phyloP scores from a whole-genome alignment of 148 eudicot species.

The Spergularia bocconei region DNA sequence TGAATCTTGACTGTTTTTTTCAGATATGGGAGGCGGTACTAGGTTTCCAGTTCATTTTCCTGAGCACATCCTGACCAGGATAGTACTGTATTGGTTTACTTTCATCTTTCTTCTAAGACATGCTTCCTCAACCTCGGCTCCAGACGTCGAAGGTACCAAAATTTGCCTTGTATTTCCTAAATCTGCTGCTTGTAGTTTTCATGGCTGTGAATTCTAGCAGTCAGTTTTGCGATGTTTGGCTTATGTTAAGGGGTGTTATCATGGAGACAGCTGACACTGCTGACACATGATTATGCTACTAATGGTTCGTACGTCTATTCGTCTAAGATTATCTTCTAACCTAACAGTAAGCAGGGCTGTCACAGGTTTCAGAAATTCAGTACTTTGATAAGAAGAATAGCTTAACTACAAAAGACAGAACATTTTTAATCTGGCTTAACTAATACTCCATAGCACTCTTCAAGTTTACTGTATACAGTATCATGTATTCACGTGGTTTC shows the following conservation, averaged over 20 bases:
- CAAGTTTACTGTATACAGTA: background rate
- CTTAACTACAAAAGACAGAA: background rate
- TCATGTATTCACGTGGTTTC: background rate
- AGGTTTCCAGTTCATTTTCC: conserved; percentile 16
- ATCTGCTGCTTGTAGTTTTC: background rate
- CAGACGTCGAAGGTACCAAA: conserved; percentile 69
- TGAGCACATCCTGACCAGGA: conserved; percentile 31
- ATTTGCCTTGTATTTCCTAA: conserved; percentile 3
- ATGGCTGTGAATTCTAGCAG: background rate
- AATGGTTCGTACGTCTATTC: background rate
- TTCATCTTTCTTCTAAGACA: conserved; percentile 39
- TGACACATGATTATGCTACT: background rate
- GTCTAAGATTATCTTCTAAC: background rate
- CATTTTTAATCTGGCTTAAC: background rate
- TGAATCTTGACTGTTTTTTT: conserved; percentile 15
- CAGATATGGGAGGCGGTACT: conserved; percentile 28
- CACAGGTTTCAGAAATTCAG: background rate
- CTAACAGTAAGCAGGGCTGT: background rate
- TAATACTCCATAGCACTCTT: background rate
- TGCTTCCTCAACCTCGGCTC: conserved; percentile 44
- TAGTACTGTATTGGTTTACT: conserved; percentile 31
- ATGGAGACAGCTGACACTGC: background rate
- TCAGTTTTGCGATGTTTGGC: no score
- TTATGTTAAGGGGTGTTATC: background rate
- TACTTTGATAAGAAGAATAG: background rate